Conservation (phyloP, 306 rosid genomes). For the Carpinus fangiana region DNA sequence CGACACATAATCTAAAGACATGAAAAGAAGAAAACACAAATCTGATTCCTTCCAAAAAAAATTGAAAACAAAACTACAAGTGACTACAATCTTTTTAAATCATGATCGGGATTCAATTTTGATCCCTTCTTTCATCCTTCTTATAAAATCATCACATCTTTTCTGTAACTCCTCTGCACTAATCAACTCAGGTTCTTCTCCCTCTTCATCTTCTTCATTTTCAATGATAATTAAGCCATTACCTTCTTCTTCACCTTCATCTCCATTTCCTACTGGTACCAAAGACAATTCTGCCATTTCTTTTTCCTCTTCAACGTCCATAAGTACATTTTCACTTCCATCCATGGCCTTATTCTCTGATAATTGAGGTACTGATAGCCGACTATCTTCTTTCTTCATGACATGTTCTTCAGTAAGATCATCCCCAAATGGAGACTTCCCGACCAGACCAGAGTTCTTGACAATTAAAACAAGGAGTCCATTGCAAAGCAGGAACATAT, state of each 20-base stretch:
- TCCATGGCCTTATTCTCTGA: not conserved
- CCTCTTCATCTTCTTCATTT: conserved; percentile 25
- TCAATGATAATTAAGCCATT: conserved; percentile 1
- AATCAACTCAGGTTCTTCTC: conserved; percentile 18
- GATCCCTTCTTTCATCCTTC: conserved; percentile 59
- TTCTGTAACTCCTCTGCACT: conserved; percentile 66
- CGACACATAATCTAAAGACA: not conserved
- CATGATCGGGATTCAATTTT: conserved; percentile 29
- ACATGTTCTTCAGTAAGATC: not conserved
- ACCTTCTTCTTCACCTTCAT: conserved; percentile 12
- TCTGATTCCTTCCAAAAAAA: not conserved
- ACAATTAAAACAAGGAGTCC: conserved; percentile 51
- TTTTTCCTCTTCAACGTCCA: conserved; percentile 20
- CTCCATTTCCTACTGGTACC: conserved; percentile 1
- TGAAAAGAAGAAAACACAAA: not conserved
- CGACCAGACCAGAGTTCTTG: conserved; percentile 42
- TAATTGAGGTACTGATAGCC: not conserved
- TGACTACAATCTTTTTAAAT: not conserved
- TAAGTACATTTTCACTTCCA: not conserved
- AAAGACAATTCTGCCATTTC: not conserved
- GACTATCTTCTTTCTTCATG: not conserved
- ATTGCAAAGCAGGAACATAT: conserved; percentile 69
- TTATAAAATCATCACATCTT: conserved; percentile 81
- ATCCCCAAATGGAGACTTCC: conserved; percentile 25
- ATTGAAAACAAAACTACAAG: not conserved